A percentile compares a stretch with the other conserved stretches of the same genome.
These are phyloP conservation scores for Lindgomyces ingoldianus DNA, from an alignment of 495 filamentous ascomycete species.

Conservation along the genomic window DNA sequence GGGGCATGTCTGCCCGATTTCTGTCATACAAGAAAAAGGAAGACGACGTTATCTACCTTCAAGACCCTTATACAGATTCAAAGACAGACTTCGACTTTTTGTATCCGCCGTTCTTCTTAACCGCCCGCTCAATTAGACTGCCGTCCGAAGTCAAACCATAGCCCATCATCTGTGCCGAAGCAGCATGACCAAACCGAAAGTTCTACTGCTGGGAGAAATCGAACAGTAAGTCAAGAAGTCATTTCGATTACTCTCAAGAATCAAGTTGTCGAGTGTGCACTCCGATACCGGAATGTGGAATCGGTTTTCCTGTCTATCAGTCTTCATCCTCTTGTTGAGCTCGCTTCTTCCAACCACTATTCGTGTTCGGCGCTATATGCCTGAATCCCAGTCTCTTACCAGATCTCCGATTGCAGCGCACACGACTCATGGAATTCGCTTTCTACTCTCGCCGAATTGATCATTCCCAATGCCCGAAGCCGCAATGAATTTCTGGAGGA, in stretches of 20 bases:
- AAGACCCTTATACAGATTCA: background rate
- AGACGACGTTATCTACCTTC: conserved; percentile 12
- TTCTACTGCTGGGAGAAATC: conserved; percentile 43
- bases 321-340: background rate
- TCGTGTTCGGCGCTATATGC: background rate
- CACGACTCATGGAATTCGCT: conserved; percentile 55
- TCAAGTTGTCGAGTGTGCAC: background rate
- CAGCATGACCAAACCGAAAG: conserved; percentile 43
- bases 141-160: background rate
- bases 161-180: background rate
- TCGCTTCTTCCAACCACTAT: conserved; percentile 9
- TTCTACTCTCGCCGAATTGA: conserved; percentile 52
- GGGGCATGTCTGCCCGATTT: conserved; percentile 27
- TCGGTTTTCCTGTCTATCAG: background rate
- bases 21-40: conserved; percentile 24
- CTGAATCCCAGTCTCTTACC: conserved; percentile 13
- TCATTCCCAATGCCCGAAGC: conserved; percentile 54
- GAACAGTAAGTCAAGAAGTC: conserved; percentile 42
- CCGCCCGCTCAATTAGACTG: too few species aligned
- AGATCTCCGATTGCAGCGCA: conserved; percentile 44
- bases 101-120: too few species aligned
- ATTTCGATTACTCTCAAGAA: background rate
- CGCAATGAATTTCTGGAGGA: conserved; percentile 72
- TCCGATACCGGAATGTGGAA: conserved; percentile 17
- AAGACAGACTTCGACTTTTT: background rate